Base-by-base conservation (phyloP, 352 stramenopile genomes). In the Phytopythium cucurbitacearum region DNA sequence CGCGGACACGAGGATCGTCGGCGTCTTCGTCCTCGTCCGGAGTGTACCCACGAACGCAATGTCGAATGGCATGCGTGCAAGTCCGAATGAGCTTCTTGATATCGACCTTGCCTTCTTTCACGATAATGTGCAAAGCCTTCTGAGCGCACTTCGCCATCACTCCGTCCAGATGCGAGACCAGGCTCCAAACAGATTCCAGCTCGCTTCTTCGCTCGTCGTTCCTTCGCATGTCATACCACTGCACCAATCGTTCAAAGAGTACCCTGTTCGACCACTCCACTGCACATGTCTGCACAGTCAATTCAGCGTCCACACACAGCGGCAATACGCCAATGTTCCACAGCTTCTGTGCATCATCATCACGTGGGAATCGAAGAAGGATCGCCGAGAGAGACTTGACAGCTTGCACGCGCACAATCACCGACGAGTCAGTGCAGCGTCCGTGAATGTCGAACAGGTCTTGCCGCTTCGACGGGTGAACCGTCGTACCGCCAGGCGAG, bases 321-420 rank as follows among this genome's bases (percentile, higher is more conserved):
- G 84, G 81, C n/a, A 95, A 60, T 36, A 95, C 80, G 9, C 85
- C 85, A 21, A 89, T 59, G 57, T 87, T 91, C 85, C 85, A 95
- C n/a, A 91, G 40, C 13, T 77, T 79, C 45, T 95, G 85, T 1
- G 82, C 76, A 15, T 92, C 83, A 4, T 69, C 54, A 58, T 94
- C 78, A 1, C 61, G 50, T 9, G 84, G 75, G 49, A 91, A 89
- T 37, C 76, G 84, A 7, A 89, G 56, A n/a, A 95, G 39, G 15
- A 95, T 76, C 7, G 74, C 64, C 7, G 85, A 90, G 5, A 95
- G 63, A 12, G 83, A 91, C 53, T 90, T 91, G 51, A 91, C 76
- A 2, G 84, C 77, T 56, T 95, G 85, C 3, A 93, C 78, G 28
- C 85, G 81, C 6, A 95, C 84, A 38, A 89, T 51, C 7, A 94